Conservation (phyloP, 2,329 filamentous ascomycete species). For the Hymenoscyphus occultus region DNA sequence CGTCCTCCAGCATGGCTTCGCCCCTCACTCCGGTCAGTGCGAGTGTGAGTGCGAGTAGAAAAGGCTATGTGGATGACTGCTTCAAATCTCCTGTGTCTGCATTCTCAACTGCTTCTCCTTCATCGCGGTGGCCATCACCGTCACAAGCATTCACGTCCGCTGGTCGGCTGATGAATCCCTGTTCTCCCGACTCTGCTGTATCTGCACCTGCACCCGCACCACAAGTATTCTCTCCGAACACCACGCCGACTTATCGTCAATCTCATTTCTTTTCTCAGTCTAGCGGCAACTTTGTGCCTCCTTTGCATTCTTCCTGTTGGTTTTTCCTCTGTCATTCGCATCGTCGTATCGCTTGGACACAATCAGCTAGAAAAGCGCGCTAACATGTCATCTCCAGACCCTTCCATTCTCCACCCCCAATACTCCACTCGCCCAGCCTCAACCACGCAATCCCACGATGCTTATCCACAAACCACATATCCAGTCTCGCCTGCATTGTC, state of each 20-base stretch:
- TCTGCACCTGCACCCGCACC: conserved; percentile 12
- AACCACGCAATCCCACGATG: conserved; percentile 28
- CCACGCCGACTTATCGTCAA: conserved; percentile 28
- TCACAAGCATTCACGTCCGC: conserved; percentile 28
- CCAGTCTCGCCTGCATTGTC: conserved; percentile 35
- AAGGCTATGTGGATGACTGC: conserved; percentile 23
- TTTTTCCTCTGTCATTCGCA: conserved; percentile 46
- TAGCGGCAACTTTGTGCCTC: conserved; percentile 51
- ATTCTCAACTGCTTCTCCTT: conserved; percentile 35
- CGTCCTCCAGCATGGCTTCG: conserved; percentile 29
- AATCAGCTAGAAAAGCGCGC: conserved; percentile 16
- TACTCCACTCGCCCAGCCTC: conserved; percentile 29
- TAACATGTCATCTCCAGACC: conserved; percentile 33
- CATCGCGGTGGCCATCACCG: conserved; percentile 29
- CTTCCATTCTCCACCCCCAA: conserved; percentile 35
- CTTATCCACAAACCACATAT: conserved; percentile 33
- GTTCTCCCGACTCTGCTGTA: conserved; percentile 27
- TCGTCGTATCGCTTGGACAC: conserved; percentile 12
- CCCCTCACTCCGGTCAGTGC: conserved; percentile 31
- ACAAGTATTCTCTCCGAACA: conserved; percentile 20
- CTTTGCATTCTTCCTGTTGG: conserved; percentile 52
- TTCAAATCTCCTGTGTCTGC: conserved; percentile 40
- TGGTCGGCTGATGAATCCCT: conserved; percentile 25
- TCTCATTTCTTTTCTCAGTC: conserved; percentile 53
- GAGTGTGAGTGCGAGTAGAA: conserved; percentile 11